Evolutionary conservation across 129 eudicot species (phyloP), one percentile per base, ranked within the genome.

Genomic region (Erigeron canadensis): DNA sequence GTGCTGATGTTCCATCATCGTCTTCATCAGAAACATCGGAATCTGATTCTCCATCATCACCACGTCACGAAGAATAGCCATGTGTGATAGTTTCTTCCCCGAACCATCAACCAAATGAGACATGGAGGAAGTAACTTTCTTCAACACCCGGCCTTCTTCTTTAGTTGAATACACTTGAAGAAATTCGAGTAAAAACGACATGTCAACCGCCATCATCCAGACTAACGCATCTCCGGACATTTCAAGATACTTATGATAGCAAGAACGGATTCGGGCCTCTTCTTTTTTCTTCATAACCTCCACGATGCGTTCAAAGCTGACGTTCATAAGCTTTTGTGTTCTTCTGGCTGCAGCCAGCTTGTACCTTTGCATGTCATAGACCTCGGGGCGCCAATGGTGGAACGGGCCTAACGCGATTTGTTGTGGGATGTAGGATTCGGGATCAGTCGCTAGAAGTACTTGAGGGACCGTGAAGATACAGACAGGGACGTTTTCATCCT

Each of bases 31-130:
- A 76, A 87, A 87, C 41, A 90, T 40, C 0, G 96, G 94, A 17
- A 90, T 83, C 61, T 87, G 96, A 55, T 90, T 90, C 74, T 90
- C 96, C 9, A 90, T 85, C 95, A 83, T 83, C 15, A 83, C 39
- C n/a, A 81, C 55, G 48, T 90, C 97, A 15, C 87, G 81, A 17
- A 87, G 81, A 61, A 90, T 83, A 17, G 89, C 77, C 48, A 79
- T 66, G 37, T 87, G 82, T 0, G 84, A 84, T 1, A 78, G 80
- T 9, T 87, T 87, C 42, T 80, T 90, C 65, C 82, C 76, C 5
- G 83, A 63, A 8, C 45, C 23, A 53, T 83, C 88, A 22, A 83
- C 70, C 74, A 90, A 65, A 75, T 83, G 85, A 0, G 87, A 72
- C 83, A 83, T 79, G 34, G 84, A 72, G 41, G 90, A 83, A 0